phyloP scores from a whole-genome alignment of 2,329 filamentous ascomycete species.

The Pyricularia pennisetigena region DNA sequence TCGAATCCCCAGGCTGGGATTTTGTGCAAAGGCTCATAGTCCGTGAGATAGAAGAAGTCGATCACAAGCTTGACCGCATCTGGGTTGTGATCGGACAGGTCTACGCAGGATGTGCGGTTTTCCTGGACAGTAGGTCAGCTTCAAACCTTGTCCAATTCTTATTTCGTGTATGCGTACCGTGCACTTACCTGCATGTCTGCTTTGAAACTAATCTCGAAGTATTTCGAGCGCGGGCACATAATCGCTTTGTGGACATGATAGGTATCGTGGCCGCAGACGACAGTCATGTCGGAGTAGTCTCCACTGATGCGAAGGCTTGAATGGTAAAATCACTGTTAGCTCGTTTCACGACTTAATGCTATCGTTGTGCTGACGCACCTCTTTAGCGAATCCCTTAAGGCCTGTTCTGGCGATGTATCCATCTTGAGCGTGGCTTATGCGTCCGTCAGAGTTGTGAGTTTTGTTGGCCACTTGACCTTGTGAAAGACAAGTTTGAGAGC shows the following conservation, averaged over 20 bases:
- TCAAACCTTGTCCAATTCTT: neutral
- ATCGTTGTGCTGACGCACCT: neutral
- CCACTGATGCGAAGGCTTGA: conserved; percentile 7
- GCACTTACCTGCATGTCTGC: neutral
- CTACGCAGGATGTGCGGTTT: neutral
- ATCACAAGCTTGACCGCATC: conserved; percentile 2
- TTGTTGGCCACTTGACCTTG: neutral
- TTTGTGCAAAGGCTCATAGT: neutral
- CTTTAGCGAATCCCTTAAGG: neutral
- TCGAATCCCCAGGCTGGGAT: neutral
- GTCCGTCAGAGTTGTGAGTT: neutral
- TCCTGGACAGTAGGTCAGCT: neutral
- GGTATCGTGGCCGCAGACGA: neutral
- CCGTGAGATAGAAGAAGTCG: conserved; percentile 4
- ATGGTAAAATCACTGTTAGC: neutral
- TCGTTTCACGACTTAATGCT: neutral
- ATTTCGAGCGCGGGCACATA: conserved; percentile 3
- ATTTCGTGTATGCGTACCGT: neutral
- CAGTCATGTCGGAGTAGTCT: conserved; percentile 1
- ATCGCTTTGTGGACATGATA: conserved; percentile 5
- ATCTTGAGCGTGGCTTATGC: neutral
- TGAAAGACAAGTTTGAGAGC: neutral
- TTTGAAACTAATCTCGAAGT: conserved; percentile 4
- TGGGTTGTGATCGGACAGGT: conserved; percentile 4
- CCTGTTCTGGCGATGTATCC: neutral